Percentiles rank a stretch among this genome's conserved stretches.
These are phyloP conservation scores for Xerocomus potaroensis DNA, from an alignment of 768 basidiomycete genomes.

Conservation along the genomic window DNA sequence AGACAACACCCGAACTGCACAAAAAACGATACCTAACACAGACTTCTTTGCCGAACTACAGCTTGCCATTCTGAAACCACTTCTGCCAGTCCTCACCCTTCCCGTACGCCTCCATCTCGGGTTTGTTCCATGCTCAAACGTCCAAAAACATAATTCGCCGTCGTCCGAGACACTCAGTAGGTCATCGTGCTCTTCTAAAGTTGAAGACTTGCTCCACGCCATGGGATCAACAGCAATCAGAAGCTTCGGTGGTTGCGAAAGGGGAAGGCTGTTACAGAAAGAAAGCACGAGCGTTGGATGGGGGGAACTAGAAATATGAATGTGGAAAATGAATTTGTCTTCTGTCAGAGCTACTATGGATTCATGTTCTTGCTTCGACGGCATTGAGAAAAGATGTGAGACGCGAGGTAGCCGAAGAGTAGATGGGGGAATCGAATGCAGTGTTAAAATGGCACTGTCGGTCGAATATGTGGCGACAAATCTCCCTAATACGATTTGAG, in stretches of 20 bases:
- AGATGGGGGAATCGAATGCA: constrained; percentile 47
- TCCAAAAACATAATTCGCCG: constrained; percentile 89
- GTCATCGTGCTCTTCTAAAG: constrained; percentile 59
- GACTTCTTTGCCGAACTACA: constrained; percentile 94
- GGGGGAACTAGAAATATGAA: constrained; percentile 39
- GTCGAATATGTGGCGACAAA: constrained; percentile 57
- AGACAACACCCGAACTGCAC: background rate
- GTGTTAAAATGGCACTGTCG: constrained; percentile 42
- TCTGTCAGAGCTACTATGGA: constrained; percentile 63
- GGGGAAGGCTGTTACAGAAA: constrained; percentile 51
- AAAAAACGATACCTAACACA: constrained; percentile 60
- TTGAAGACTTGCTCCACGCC: constrained; percentile 61
- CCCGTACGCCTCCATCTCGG: constrained; percentile 65
- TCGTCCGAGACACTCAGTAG: constrained; percentile 71
- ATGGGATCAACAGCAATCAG: constrained; percentile 85
- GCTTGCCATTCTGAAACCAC: constrained; percentile 61
- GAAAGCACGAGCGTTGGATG: constrained; percentile 41
- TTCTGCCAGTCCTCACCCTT: constrained; percentile 66
- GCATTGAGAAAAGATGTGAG: constrained; percentile 62
- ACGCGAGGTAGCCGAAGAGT: constrained; percentile 47
- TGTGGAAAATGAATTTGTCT: constrained; percentile 55
- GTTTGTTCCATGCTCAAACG: constrained; percentile 42
- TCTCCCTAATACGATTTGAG: constrained; percentile 39
- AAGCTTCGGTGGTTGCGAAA: constrained; percentile 41
- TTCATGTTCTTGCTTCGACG: constrained; percentile 47